These are phyloP conservation scores for Blastocystis sp. DNA, from an alignment of 352 stramenopile genomes.

Conservation along the genomic window DNA sequence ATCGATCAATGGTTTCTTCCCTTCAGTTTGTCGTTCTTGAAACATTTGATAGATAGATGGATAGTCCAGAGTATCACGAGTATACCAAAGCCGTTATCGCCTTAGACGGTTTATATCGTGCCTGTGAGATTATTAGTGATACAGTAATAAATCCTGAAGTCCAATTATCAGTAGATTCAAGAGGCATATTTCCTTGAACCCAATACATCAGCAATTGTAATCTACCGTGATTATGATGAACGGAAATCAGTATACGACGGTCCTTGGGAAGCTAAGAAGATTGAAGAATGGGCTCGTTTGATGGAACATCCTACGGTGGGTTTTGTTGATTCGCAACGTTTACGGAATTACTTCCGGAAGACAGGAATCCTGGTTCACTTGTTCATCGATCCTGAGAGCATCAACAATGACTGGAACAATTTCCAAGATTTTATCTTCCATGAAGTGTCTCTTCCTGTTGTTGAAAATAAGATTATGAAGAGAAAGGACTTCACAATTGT, in stretches of 20 bases:
- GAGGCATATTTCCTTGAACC: background rate
- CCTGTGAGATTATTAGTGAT: constrained; percentile 40
- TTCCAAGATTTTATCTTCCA: constrained; percentile 53
- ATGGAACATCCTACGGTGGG: constrained; percentile 29
- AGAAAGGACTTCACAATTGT: constrained; percentile 29
- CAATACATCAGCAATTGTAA: constrained; percentile 22
- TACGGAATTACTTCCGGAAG: constrained; percentile 37
- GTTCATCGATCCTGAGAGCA: background rate
- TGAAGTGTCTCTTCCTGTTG: constrained; percentile 8
- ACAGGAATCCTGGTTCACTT: constrained; percentile 45
- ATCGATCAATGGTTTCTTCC: constrained; percentile 59
- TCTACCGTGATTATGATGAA: constrained; percentile 61
- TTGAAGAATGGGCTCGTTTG: background rate
- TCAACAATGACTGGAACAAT: background rate
- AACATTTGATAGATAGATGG: background rate
- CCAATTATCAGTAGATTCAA: constrained; percentile 12
- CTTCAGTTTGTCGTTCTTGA: background rate
- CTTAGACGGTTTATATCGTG: constrained; percentile 19
- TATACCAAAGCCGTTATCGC: constrained; percentile 35
- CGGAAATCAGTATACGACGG: constrained; percentile 41
- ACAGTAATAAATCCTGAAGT: background rate
- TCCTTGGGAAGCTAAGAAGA: constrained; percentile 7
- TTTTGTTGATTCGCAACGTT: constrained; percentile 7
- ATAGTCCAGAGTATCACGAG: background rate
- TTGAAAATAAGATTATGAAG: constrained; percentile 46